Conservation (phyloP, 768 basidiomycete genomes). For the Suillus brevipes region DNA sequence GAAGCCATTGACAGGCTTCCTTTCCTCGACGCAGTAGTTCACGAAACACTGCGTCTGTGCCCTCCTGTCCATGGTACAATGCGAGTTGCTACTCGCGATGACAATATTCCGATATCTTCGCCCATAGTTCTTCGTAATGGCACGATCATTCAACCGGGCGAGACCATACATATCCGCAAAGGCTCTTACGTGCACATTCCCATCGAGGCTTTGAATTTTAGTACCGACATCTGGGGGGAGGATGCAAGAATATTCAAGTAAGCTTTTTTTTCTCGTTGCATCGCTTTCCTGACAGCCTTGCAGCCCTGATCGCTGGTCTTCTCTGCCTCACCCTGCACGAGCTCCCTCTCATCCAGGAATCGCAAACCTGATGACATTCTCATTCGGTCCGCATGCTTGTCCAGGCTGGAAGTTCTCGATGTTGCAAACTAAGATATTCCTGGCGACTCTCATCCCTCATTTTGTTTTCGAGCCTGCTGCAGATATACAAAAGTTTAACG, state of each 20-base stretch:
- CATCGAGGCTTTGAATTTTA: conserved; percentile 54
- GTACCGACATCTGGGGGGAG: conserved; percentile 54
- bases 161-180: conserved; percentile 46
- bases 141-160: conserved; percentile 36
- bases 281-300: neutral
- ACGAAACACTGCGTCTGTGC: conserved; percentile 55
- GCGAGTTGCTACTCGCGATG: conserved; percentile 54
- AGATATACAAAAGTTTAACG: conserved; percentile 48
- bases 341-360: conserved; percentile 46
- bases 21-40: conserved; percentile 57
- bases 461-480: conserved; percentile 48
- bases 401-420: conserved; percentile 50
- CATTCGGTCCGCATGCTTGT: conserved; percentile 51
- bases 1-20: conserved; percentile 42
- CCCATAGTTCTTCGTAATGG: conserved; percentile 45
- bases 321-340: conserved; percentile 37
- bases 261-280: conserved; percentile 15
- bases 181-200: conserved; percentile 59
- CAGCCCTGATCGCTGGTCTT: conserved; percentile 57
- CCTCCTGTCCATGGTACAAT: conserved; percentile 60
- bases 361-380: conserved; percentile 53
- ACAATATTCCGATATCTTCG: conserved; percentile 51
- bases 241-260: conserved; percentile 58
- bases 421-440: conserved; percentile 51
- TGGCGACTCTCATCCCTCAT: conserved; percentile 44